Evolutionary conservation across 2,329 filamentous ascomycete genomes (phyloP), one percentile per base, ranked within the genome.

Genomic region (Pseudocercospora eumusae): DNA sequence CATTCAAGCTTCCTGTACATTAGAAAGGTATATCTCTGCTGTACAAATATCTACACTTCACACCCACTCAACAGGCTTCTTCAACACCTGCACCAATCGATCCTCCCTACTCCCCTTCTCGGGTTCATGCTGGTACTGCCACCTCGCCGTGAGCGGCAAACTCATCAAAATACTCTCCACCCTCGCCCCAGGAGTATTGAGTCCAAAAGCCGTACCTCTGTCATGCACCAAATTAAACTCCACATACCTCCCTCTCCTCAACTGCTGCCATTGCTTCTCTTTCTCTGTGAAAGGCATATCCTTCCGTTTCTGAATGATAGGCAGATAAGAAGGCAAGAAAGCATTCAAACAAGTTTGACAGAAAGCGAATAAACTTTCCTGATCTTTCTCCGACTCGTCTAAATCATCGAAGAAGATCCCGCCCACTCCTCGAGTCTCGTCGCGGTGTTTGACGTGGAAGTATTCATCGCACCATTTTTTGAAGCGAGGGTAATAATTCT

Each of bases 401-500:
- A 99, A 83, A 75, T 99, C 95, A 77, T 99, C 95, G 73, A 99
- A 99, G 85, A 99, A 99, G 77, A 99, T 98, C 58, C 95, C 95
- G 57, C 95, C 95, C 33, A 99, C 80, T 60, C 95, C 95, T 54
- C 95, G 89, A 52, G 86, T 83, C 80, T 99, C 95, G 62, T 86
- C 85, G 52, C 95, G 87, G 80, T 99, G 95, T 75, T 93, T 93
- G 77, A 97, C 90, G 81, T 84, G 88, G 79, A 99, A 99, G 81
- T 99, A 99, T 71, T 96, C 87, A 76, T 99, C 95, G 76, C 95
- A 99, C 95, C 95, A 99, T 74, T 90, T 88, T 82, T 99, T 99
- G 84, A 98, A 99, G 57, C 88, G 87, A 11, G 92, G 88, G 76
- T 96, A 99, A 82, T 97, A 99, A 40, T 83, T 84, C 75, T 90